Evolutionary conservation across 352 stramenopile genomes (phyloP).

Genomic region (Phytophthora cryptogea): DNA sequence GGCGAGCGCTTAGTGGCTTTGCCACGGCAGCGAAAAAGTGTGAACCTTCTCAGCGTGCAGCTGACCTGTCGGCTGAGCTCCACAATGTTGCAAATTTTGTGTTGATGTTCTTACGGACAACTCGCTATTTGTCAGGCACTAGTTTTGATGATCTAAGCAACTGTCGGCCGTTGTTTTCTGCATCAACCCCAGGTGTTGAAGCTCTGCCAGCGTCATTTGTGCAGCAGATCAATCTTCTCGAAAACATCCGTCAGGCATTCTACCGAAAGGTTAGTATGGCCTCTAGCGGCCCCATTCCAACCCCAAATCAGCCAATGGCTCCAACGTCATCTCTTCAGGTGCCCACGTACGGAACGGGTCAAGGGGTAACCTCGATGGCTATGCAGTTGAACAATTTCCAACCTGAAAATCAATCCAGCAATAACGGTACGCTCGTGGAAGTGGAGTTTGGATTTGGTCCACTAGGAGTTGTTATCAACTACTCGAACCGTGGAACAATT

Average conservation of each 20-base stretch:
- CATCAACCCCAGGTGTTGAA: conserved; percentile 46
- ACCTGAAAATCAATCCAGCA: conserved; percentile 13
- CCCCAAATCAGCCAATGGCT: conserved; percentile 11
- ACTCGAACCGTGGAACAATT: conserved; percentile 70
- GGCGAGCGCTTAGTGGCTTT: conserved; percentile 60
- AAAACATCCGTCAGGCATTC: conserved; percentile 61
- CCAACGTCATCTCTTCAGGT: conserved; percentile 26
- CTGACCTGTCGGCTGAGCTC: conserved; percentile 64
- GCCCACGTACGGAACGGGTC: conserved; percentile 18
- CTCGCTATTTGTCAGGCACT: conserved; percentile 58
- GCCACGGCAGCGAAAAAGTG: conserved; percentile 55
- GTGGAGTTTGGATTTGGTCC: conserved; percentile 75
- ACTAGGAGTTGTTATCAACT: conserved; percentile 86
- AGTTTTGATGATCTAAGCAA: conserved; percentile 66
- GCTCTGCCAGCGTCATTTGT: conserved; percentile 73
- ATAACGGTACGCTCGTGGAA: conserved; percentile 49
- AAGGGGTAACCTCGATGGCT: conserved; percentile 8
- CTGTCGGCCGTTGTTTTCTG: conserved; percentile 58
- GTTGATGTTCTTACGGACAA: conserved; percentile 70
- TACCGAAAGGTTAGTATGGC: conserved; percentile 29
- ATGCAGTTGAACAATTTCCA: conserved; percentile 13
- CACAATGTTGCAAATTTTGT: conserved; percentile 81
- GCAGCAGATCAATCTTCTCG: conserved; percentile 68
- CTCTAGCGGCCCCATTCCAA: conserved; percentile 5
- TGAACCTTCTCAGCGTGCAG: conserved; percentile 44